Base-by-base conservation (phyloP, 139 green algal genomes). In the Coccomyxa sp. region DNA sequence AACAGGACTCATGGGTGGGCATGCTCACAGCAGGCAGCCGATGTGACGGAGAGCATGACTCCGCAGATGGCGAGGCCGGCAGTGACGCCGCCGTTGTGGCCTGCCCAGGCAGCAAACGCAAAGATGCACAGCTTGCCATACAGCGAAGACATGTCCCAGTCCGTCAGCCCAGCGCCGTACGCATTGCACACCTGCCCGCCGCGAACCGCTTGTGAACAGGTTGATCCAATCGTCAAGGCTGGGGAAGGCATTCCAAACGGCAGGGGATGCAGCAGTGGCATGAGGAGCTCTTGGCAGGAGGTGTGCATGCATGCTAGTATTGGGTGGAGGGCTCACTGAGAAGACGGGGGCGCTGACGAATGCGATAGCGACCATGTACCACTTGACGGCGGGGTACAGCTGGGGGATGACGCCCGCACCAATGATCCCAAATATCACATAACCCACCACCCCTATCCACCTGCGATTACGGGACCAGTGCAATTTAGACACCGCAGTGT, bases 101-200 rank as follows among this genome's bases (percentile, higher is more conserved):
- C 85, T 0, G 79, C 85, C 89, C 89, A 92, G 25, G 84, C 85
- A 1, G 89, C 85, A 81, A 92, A 92, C 1, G 82, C 67, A 75
- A 92, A 91, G 79, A 92, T 88, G 30, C 82, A 81, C 81, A 92
- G 86, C 87, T 92, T 89, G 58, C 79, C 87, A 13, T 67, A 77
- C 71, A 77, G 71, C 27, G 27, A 51, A 16, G 71, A 31, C 71
- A 58, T 25, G 76, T 80, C 71, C 68, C 71, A 81, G 83, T 89
- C 85, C 15, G 86, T 92, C 71, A 92, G 78, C 0, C 89, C 89
- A 25, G 85, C 86, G n/a, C 85, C 89, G 71, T 89, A 91, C 13
- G 74, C 79, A 77, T 91, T 89, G 59, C 85, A 84, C 67, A 92
- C 63, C 63, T 71, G 63, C 1, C 21, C 63, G 1, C 63, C 4